phyloP scores from a whole-genome alignment of 2,329 filamentous ascomycete genomes.

The Aspergillus nomiae region DNA sequence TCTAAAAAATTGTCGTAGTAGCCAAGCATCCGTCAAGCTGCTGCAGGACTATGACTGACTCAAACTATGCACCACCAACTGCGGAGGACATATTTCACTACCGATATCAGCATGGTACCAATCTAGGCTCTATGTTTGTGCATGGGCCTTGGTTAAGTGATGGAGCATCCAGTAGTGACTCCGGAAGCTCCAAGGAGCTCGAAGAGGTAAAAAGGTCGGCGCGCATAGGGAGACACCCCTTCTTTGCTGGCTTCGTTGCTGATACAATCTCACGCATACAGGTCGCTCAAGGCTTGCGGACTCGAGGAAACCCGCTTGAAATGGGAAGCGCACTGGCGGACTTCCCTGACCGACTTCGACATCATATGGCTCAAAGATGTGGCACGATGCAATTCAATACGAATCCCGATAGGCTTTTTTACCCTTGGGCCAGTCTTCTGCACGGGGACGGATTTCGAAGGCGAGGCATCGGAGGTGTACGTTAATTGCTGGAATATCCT shows the following conservation, averaged over 20 bases:
- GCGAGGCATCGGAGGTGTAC: conserved; percentile 51
- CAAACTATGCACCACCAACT: conserved; percentile 13
- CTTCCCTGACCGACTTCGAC: conserved; percentile 53
- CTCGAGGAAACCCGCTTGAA: conserved; percentile 51
- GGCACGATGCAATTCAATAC: conserved; percentile 58
- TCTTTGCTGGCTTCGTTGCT: background rate
- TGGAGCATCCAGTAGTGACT: conserved; percentile 51
- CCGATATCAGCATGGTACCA: conserved; percentile 62
- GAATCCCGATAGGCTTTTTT: conserved; percentile 64
- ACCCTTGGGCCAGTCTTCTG: conserved; percentile 56
- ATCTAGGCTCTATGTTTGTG: conserved; percentile 62
- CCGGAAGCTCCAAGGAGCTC: conserved; percentile 51
- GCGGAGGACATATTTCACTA: conserved; percentile 48
- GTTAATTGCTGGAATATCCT: conserved; percentile 56
- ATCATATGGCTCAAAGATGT: conserved; percentile 55
- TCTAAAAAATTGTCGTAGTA: background rate
- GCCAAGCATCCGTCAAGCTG: background rate
- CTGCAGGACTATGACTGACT: background rate
- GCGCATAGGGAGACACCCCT: background rate
- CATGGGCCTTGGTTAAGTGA: conserved; percentile 60
- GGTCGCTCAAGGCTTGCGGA: conserved; percentile 50
- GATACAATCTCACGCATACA: conserved; percentile 6
- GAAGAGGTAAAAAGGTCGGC: conserved; percentile 50
- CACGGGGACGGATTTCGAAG: conserved; percentile 54
- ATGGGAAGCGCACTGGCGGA: conserved; percentile 58